phyloP scores from a whole-genome alignment of 148 eudicot genomes.

The Nepenthes gracilis region DNA sequence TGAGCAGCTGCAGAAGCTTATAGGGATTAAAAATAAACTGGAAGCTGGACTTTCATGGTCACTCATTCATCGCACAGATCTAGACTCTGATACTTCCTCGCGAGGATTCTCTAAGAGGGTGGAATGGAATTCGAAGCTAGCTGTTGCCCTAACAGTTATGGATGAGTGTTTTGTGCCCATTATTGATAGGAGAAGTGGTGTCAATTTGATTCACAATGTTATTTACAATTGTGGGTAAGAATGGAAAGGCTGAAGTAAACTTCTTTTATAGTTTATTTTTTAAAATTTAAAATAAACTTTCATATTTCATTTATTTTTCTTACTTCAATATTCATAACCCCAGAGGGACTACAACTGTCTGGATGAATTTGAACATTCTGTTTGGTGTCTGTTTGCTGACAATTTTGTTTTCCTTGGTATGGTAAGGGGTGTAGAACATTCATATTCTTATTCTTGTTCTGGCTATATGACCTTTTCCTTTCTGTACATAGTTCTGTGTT shows the following conservation, averaged over 20 bases:
- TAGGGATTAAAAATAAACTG: conserved; percentile 83
- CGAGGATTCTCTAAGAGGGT: conserved; percentile 54
- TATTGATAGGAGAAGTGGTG: conserved; percentile 74
- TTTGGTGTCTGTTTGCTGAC: too few relatives aligned
- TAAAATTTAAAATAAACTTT: neutral
- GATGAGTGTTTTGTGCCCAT: conserved; percentile 96
- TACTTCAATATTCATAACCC: neutral
- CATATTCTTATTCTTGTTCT: too few relatives aligned
- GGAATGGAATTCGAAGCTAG: conserved; percentile 90
- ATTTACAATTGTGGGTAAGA: conserved; percentile 91
- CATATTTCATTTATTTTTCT: neutral
- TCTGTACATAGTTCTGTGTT: too few relatives aligned
- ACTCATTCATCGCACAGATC: conserved; percentile 64
- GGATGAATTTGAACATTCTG: too few relatives aligned
- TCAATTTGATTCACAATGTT: conserved; percentile 78
- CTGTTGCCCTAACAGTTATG: conserved; percentile 86
- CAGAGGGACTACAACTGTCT: too few relatives aligned
- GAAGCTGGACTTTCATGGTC: conserved; percentile 88
- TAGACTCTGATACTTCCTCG: conserved; percentile 38
- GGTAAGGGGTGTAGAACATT: too few relatives aligned
- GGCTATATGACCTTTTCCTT: too few relatives aligned
- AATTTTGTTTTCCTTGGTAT: too few relatives aligned
- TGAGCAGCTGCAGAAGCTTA: conserved; percentile 67
- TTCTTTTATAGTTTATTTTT: neutral
- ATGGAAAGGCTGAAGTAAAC: neutral